Evolutionary conservation across 176 grass and related monocot species (phyloP), one percentile per base, ranked within the genome.

Genomic region (Carex cristatella): DNA sequence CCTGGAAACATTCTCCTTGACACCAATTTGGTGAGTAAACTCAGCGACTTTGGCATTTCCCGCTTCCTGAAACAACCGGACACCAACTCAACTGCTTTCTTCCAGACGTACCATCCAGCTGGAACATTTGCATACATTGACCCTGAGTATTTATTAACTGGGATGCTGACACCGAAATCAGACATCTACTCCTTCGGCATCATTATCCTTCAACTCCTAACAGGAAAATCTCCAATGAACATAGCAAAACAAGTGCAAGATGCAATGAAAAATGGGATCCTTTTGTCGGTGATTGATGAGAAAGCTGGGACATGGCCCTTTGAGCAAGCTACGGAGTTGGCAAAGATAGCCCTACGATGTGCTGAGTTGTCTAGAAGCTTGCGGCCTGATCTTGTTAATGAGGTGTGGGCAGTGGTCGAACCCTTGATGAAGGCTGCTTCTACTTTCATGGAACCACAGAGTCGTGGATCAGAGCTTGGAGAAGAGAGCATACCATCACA

Each of bases 1-100:
- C 88, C 88, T 0, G 84, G 40, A 3, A 93, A 93, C 84, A 88
- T 93, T 70, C 88, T 93, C 14, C 88, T 90, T 30, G 88, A 93
- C 9, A 70, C 66, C 73, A 88, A 90, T 48, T 56, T 90, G 4
- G 85, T 88, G 28, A 88, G 91, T 80, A 93, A 93, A 79, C 79
- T 93, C 1, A 74, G 87, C 3, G 91, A 90, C 70, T 88, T 93
- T 40, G 91, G 88, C 55, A 84, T 93, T 83, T 78, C 87, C 71
- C 85, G 85, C 10, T 69, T 92, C 9, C 82, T 87, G 4, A 70
- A 27, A 48, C 81, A 89, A 72, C 75, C 84, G 4, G 79, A 32
- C 81, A 76, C 28, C 81, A 69, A 54, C 42, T 56, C 65, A 66
- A 86, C 88, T 13, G 68, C 54, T 4, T 64, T 78, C 30, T 69